Evolutionary conservation across 768 basidiomycete genomes (phyloP).

Genomic region (Agaricus sinodeliciosus): DNA sequence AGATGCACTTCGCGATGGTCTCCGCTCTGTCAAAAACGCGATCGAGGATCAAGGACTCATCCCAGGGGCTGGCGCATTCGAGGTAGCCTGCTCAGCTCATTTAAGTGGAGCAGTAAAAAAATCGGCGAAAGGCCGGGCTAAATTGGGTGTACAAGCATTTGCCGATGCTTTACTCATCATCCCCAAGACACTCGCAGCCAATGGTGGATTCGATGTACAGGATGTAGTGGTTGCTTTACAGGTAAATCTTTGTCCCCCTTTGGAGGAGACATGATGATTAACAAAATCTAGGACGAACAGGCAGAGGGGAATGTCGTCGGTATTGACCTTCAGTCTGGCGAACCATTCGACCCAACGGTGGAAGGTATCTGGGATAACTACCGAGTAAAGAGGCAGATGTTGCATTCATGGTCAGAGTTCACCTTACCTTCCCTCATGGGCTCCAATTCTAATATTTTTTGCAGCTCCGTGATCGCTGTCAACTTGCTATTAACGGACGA

Average conservation of each 20-base stretch:
- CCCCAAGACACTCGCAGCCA: slow-evolving; percentile 93
- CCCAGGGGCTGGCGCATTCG: slow-evolving; percentile 98
- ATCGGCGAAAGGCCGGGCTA: slow-evolving; percentile 85
- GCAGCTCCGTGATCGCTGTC: slow-evolving; percentile 87
- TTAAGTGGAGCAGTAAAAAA: slow-evolving; percentile 76
- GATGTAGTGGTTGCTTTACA: slow-evolving; percentile 90
- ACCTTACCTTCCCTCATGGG: slow-evolving; percentile 3
- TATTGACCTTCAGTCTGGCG: slow-evolving; percentile 86
- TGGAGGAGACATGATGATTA: not conserved
- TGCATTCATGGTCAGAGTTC: slow-evolving; percentile 77
- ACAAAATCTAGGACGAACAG: slow-evolving; percentile 67
- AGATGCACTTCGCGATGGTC: slow-evolving; percentile 96
- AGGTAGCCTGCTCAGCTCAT: slow-evolving; percentile 86
- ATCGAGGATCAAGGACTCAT: slow-evolving; percentile 85
- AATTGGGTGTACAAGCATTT: slow-evolving; percentile 96
- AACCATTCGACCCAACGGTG: slow-evolving; percentile 92
- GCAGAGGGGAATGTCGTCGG: slow-evolving; percentile 92
- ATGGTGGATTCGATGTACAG: slow-evolving; percentile 96
- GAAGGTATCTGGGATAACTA: slow-evolving; percentile 99
- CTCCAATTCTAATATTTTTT: slow-evolving; percentile 18
- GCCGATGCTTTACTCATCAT: slow-evolving; percentile 92
- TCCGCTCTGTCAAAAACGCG: slow-evolving; percentile 94
- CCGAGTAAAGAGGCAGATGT: slow-evolving; percentile 96
- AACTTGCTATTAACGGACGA: slow-evolving; percentile 96
- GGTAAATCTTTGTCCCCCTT: slow-evolving; percentile 30